These are phyloP conservation scores for Trichosanthes truncata DNA, from an alignment of 306 rosid genomes.

Conservation along the genomic window DNA sequence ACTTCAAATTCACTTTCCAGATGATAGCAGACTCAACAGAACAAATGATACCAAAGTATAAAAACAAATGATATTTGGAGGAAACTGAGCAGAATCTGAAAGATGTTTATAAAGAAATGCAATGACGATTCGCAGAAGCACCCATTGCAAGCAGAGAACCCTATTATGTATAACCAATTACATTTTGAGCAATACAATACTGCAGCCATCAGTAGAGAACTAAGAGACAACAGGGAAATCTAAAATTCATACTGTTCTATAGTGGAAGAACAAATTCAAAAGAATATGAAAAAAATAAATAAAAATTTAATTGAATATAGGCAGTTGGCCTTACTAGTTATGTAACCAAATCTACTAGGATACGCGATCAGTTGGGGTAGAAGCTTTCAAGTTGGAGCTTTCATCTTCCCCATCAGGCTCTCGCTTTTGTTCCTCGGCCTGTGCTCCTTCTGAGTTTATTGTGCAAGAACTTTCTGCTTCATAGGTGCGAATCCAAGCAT, in stretches of 20 bases:
- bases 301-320: constrained; percentile 8
- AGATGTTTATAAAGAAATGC: background rate
- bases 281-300: background rate
- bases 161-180: background rate
- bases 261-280: background rate
- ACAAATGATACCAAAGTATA: background rate
- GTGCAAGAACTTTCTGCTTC: constrained; percentile 25
- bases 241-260: background rate
- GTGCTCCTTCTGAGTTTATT: background rate
- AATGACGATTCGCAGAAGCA: background rate
- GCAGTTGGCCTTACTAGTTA: constrained; percentile 9
- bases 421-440: background rate
- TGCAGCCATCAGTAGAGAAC: background rate
- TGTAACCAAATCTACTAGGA: constrained; percentile 1
- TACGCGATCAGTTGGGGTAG: background rate
- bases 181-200: background rate
- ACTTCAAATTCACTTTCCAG: background rate
- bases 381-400: background rate
- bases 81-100: background rate
- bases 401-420: background rate
- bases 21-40: background rate
- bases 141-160: background rate
- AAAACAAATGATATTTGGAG: background rate
- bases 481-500: constrained; percentile 58
- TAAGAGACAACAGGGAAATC: background rate